phyloP scores from a whole-genome alignment of 495 filamentous ascomycete species.

The Acidiella bohemica region DNA sequence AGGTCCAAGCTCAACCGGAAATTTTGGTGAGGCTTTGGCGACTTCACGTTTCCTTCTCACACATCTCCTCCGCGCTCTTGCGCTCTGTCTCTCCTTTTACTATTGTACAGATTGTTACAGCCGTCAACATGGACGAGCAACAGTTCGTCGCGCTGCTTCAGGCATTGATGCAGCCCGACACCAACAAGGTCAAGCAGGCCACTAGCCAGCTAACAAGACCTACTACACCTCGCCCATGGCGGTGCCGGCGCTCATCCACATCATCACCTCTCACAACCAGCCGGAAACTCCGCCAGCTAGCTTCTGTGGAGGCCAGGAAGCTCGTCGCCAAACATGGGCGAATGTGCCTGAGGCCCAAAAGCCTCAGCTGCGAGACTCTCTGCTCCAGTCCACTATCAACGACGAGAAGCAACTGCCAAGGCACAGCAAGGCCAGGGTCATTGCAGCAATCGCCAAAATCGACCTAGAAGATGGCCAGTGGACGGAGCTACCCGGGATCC shows the following conservation, averaged over 20 bases:
- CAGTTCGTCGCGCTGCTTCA: slow-evolving; percentile 35
- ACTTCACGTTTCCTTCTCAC: too few relatives aligned
- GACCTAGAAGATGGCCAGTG: slow-evolving; percentile 82
- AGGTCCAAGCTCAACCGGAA: too few relatives aligned
- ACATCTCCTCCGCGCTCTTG: background rate
- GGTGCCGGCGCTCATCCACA: slow-evolving; percentile 69
- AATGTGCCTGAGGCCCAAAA: slow-evolving; percentile 51
- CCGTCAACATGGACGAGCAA: slow-evolving; percentile 32
- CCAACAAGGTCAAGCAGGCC: slow-evolving; percentile 69
- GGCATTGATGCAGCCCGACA: slow-evolving; percentile 45
- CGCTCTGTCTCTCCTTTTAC: background rate
- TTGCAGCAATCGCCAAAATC: slow-evolving; percentile 71
- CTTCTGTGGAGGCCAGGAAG: slow-evolving; percentile 72
- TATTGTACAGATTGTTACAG: background rate
- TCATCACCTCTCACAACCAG: slow-evolving; percentile 61
- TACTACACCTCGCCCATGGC: slow-evolving; percentile 79
- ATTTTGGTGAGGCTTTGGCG: too few relatives aligned
- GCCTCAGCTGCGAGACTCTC: slow-evolving; percentile 59
- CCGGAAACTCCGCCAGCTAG: slow-evolving; percentile 67
- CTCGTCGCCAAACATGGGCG: slow-evolving; percentile 80
- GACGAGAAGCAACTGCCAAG: slow-evolving; percentile 62
- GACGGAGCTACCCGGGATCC: slow-evolving; percentile 61
- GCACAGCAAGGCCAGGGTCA: slow-evolving; percentile 76
- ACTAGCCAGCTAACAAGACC: slow-evolving; percentile 83
- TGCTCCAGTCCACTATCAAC: slow-evolving; percentile 67